phyloP scores from a whole-genome alignment of 805 yeast species.

The Barnettozyma sp. region DNA sequence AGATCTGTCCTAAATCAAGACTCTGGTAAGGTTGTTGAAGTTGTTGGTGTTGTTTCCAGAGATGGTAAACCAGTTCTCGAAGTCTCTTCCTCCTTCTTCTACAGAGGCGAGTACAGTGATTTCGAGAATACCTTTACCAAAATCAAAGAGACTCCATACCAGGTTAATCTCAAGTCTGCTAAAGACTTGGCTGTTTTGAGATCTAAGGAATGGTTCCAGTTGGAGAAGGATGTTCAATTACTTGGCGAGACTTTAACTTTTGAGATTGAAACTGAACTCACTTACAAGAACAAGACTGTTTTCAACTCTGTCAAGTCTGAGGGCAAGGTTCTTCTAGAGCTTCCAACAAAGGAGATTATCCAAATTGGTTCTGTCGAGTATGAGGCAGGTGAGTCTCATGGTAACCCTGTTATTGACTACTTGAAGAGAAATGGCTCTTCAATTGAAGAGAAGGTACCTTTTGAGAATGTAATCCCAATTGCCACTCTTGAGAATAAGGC shows the following conservation, averaged over 20 bases:
- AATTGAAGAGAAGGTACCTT: slow-evolving; percentile 86
- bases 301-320: slow-evolving; percentile 74
- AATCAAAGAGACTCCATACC: slow-evolving; percentile 79
- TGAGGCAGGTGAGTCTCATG: slow-evolving; percentile 87
- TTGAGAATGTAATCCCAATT: slow-evolving; percentile 87
- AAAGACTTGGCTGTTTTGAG: slow-evolving; percentile 90
- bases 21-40: slow-evolving; percentile 93
- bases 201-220: slow-evolving; percentile 97
- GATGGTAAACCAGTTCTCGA: slow-evolving; percentile 81
- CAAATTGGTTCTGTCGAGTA: slow-evolving; percentile 80
- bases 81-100: slow-evolving; percentile 90
- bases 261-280: slow-evolving; percentile 79
- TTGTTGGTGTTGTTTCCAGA: slow-evolving; percentile 79
- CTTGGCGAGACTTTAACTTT: slow-evolving; percentile 77
- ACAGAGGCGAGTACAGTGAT: slow-evolving; percentile 87
- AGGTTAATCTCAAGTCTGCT: slow-evolving; percentile 61
- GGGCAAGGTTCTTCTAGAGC: slow-evolving; percentile 81
- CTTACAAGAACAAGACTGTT: slow-evolving; percentile 68
- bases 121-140: slow-evolving; percentile 90
- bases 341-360: slow-evolving; percentile 84
- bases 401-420: slow-evolving; percentile 96
- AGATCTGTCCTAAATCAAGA: slow-evolving; percentile 86
- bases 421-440: slow-evolving; percentile 86
- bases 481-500: slow-evolving; percentile 58
- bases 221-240: slow-evolving; percentile 63